Base-by-base conservation (phyloP, 2,329 filamentous ascomycete genomes). In the Phoma sp. region DNA sequence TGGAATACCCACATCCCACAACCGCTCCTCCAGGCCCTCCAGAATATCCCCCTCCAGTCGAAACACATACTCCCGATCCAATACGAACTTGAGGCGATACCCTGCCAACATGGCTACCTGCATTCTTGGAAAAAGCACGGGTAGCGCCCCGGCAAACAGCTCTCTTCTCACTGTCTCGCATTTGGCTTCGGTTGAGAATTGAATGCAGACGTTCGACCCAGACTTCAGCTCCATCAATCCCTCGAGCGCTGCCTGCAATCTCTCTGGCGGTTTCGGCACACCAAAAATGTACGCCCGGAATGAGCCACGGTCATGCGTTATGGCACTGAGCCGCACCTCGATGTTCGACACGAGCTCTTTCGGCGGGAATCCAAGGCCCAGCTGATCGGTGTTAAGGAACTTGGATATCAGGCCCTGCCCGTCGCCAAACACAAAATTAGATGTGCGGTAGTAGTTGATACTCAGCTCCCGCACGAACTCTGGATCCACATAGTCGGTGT, bases 221-320 rank as follows among this genome's bases (percentile, higher is more conserved):
- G 32, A 3, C 19, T 53, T 65, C 25, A 67, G 32, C 21, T 55
- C 58, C n/a, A 57, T 50, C 15, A 67, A 25, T 12, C 61, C 63
- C 4, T 58, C 51, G 2, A 67, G 39, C 24, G 48, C 57, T 24
- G 56, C 63, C 2, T 46, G 51, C 50, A 67, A 25, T 9, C 60
- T 46, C 46, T 65, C 64, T 0, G 58, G 55, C 24, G 50, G 57
- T 32, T 58, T 64, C 2, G 60, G 53, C 9, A 58, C 47, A 2
- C 62, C 62, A n/a, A 60, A 64, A 27, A 67, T 60, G 31, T 67
- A 67, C 8, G 55, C 60, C 1, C 60, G 50, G n/a, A 64, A 66
- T 2, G 63, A 62, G 1, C 61, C 59, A 6, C 62, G 54, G 15
- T 66, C 57, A 32, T 61, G 56, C 6, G 50, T 56, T 10, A 66